Evolutionary conservation across 2,329 filamentous ascomycete species (phyloP).

Genomic region (Trichoderma polysporum): DNA sequence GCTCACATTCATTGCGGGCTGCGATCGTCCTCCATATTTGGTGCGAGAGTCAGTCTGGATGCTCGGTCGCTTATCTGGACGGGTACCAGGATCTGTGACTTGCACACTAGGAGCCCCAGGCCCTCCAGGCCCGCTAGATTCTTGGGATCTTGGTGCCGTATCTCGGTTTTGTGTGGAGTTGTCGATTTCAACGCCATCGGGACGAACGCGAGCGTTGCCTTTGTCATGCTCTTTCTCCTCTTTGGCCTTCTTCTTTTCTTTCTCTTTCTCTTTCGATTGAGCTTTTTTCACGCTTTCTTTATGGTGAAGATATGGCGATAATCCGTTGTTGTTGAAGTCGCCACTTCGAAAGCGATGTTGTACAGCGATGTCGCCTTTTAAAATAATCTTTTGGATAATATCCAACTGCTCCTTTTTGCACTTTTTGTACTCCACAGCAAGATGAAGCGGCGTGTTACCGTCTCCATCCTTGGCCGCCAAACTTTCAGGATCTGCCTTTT

Average conservation of each 20-base stretch:
- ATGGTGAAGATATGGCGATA: constrained; percentile 25
- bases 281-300: constrained; percentile 22
- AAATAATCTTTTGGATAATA: constrained; percentile 24
- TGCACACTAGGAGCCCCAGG: background rate
- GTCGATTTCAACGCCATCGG: background rate
- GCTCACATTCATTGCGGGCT: background rate
- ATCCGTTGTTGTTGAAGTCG: constrained; percentile 23
- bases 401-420: constrained; percentile 25
- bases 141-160: background rate
- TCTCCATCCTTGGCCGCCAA: constrained; percentile 22
- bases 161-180: background rate
- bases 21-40: constrained; percentile 5
- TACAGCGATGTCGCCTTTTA: constrained; percentile 22
- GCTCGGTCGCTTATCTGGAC: constrained; percentile 2
- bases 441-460: constrained; percentile 27
- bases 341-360: background rate
- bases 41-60: constrained; percentile 2
- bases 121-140: background rate
- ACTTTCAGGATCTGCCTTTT: constrained; percentile 19
- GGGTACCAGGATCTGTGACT: background rate
- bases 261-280: constrained; percentile 3
- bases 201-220: background rate
- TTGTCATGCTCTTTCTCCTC: constrained; percentile 18
- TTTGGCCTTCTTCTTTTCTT: constrained; percentile 14
- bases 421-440: constrained; percentile 27